Evolutionary conservation across 2,329 filamentous ascomycete genomes (phyloP).

Genomic region (Orbilia oligospora): DNA sequence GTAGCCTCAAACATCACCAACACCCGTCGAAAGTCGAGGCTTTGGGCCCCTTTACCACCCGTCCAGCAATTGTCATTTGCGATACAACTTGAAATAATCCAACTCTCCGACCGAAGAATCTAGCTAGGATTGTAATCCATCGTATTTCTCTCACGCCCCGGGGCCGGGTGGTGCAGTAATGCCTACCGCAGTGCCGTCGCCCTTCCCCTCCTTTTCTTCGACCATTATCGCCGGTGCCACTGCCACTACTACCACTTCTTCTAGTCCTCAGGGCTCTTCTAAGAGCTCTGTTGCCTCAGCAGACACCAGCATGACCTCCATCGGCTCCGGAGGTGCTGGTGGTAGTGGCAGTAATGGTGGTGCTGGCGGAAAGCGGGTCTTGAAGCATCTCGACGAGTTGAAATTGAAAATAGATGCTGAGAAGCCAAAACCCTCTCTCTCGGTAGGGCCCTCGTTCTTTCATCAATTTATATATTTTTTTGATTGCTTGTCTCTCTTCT

Average conservation of each 20-base stretch:
- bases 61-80: not conserved
- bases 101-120: not conserved
- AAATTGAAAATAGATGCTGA: constrained; percentile 41
- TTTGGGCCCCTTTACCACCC: not conserved
- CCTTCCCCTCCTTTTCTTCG: not conserved
- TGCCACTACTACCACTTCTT: constrained; percentile 7
- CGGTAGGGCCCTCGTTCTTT: constrained; percentile 11
- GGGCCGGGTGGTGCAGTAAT: constrained; percentile 59
- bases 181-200: constrained; percentile 52
- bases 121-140: not conserved
- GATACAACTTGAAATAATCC: not conserved
- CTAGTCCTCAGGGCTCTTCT: constrained; percentile 13
- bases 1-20: not conserved
- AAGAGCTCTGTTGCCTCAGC: not conserved
- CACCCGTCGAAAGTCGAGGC: not conserved
- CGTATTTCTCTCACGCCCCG: not conserved
- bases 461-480: not conserved
- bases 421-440: constrained; percentile 29
- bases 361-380: constrained; percentile 10
- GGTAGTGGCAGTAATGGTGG: not conserved
- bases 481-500: too few species aligned
- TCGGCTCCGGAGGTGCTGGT: not conserved
- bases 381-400: constrained; percentile 57
- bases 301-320: constrained; percentile 6
- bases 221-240: not conserved